Evolutionary conservation across 345 rosid species (phyloP), one percentile per base, ranked within the genome.

Genomic region (Eucalyptus erythrocorys): DNA sequence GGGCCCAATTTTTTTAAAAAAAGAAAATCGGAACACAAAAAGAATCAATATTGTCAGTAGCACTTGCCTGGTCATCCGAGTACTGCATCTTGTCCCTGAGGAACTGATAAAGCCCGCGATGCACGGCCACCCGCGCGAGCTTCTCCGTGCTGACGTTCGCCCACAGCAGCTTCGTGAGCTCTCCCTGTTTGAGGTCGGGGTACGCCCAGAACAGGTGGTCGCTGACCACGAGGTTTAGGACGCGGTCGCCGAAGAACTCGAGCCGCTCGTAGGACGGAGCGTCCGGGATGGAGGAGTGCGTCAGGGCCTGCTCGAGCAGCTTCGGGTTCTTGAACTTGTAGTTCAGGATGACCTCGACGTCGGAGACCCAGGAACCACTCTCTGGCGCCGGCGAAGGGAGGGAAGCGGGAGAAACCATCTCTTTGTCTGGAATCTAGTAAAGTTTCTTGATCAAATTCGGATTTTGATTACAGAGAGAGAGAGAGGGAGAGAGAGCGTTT

Each of bases 201-300:
- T 95, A 93, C 6, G 90, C 87, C 15, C 93, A 81, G 92, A 90
- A 97, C 5, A 94, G 27, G 89, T 94, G 66, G 49, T 92, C 93
- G 1, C 91, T 88, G n/a, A 95, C 13, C 1, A 96, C 98, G 12
- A 93, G 88, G 14, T 92, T 92, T 15, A 95, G 87, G 13, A 91
- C 95, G 9, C 96, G 92, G 87, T 97, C 98, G 7, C 99, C 99
- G 34, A 97, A 32, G 89, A 95, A 97, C 93, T 97, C 99, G 8
- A 97, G 96, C 57, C 97, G 93, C 88, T 96, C 92, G 88, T 96
- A 95, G 34, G 94, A 91, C 7, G 88, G 66, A 22, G 93, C 88
- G 24, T 89, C 93, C 6, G 71, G 6, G 81, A 13, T 86, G 17
- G 99, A 96, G 2, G 97, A 68, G 92, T 96, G 98, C 10, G 98